A percentile compares a stretch with the other conserved stretches of the same genome.
Conservation (phyloP, 129 eudicot genomes). For the Saussurea involucrata region DNA sequence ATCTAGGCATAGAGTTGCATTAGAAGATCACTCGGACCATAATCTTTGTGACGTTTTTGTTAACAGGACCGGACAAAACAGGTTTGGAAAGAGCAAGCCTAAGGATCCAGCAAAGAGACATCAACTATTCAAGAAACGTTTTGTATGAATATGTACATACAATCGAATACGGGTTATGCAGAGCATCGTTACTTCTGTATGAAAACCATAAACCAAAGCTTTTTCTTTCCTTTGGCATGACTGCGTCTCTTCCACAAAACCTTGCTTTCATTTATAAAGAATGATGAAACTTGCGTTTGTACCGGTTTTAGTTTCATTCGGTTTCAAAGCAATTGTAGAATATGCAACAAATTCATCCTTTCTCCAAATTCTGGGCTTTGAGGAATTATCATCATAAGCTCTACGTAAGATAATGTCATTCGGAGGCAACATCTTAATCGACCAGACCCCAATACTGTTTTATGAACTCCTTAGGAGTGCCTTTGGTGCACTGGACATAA, state of each 20-base stretch:
- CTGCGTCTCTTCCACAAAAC: not conserved
- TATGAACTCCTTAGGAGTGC: too few species aligned
- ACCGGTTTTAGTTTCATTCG: not conserved
- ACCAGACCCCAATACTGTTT: not conserved
- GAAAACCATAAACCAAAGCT: not conserved
- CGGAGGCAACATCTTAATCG: not conserved
- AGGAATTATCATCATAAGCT: not conserved
- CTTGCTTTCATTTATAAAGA: not conserved
- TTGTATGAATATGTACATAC: conserved; percentile 24
- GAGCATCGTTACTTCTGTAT: not conserved
- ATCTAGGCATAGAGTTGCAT: not conserved
- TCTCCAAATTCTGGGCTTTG: not conserved
- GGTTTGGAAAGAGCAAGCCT: conserved; percentile 50
- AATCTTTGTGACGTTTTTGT: not conserved
- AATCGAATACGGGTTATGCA: not conserved
- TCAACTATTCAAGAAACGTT: conserved; percentile 69
- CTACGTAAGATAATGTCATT: not conserved
- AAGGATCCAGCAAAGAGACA: conserved; percentile 80
- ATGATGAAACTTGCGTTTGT: not conserved
- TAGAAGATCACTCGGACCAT: not conserved
- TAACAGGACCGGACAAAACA: conserved; percentile 54
- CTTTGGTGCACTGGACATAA: too few species aligned
- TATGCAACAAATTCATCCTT: not conserved
- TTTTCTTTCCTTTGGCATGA: conserved; percentile 10
- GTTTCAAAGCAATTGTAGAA: not conserved